A percentile compares a stretch with the other conserved stretches of the same genome.
phyloP scores from a whole-genome alignment of 495 filamentous ascomycete genomes.

The Bathelium albidoporum region DNA sequence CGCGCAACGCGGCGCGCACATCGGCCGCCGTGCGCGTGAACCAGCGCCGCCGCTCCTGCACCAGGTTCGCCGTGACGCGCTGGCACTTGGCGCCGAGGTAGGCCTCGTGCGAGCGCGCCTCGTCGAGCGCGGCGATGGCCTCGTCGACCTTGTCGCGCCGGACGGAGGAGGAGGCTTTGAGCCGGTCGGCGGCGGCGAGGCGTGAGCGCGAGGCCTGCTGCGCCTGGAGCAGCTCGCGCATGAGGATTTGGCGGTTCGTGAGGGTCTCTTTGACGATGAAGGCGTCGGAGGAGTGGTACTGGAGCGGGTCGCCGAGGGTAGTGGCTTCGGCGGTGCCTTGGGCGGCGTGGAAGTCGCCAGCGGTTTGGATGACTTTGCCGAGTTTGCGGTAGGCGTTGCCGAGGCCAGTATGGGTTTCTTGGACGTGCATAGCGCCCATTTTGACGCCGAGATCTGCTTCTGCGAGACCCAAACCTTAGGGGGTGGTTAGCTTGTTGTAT shows the following conservation, averaged over 20 bases:
- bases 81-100: conserved; percentile 74
- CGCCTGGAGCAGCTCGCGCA: conserved; percentile 83
- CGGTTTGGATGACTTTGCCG: conserved; percentile 80
- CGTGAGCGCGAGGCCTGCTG: conserved; percentile 71
- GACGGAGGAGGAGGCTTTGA: conserved; percentile 74
- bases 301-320: conserved; percentile 83
- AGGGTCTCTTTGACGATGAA: conserved; percentile 99
- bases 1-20: conserved; percentile 66
- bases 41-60: conserved; percentile 85
- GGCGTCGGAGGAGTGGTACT: conserved; percentile 90
- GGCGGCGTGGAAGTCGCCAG: conserved; percentile 92
- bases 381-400: conserved; percentile 88
- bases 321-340: conserved; percentile 96
- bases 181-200: conserved; percentile 71
- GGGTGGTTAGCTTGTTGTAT: background rate
- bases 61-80: conserved; percentile 77
- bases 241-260: conserved; percentile 96
- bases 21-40: conserved; percentile 77
- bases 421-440: conserved; percentile 68
- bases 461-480: conserved; percentile 74
- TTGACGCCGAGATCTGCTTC: conserved; percentile 92
- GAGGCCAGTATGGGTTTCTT: conserved; percentile 83
- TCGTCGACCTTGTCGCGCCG: conserved; percentile 93
- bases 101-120: conserved; percentile 67
- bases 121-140: conserved; percentile 77